Base-by-base conservation (phyloP, 2,329 filamentous ascomycete genomes). In the Colletotrichum sublineola region DNA sequence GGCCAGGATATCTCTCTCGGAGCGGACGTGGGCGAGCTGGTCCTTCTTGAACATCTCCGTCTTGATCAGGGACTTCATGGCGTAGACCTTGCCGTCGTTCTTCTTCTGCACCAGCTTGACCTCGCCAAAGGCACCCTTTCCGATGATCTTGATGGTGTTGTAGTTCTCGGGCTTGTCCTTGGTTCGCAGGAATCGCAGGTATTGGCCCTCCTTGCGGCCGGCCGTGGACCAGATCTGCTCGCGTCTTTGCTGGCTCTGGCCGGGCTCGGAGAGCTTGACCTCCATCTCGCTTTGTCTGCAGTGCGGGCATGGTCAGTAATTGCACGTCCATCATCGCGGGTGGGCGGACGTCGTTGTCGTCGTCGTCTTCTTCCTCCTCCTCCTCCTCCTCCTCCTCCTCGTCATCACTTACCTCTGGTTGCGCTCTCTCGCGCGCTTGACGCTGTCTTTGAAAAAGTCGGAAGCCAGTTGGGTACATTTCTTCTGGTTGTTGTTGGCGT, bases 11-110 rank as follows among this genome's bases (percentile, higher is more conserved):
- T 99, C 96, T 88, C 96, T 92, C 85, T 99, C 96, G 65, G 96
- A 95, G 75, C 97, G 95, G 73, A 99, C 96, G 84, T 99, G 96
- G 24, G 96, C 96, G 73, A 99, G 86, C 82, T 99, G 96, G 80
- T 99, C 96, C 84, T 97, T 98, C 86, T 97, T 98, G 86, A 98
- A 98, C 96, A 99, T 99, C 84, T 99, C 96, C 61, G 94, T 95
- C 87, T 99, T 99, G 83, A 99, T 94, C 76, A 99, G 87, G 57
- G 96, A 98, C 86, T 99, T 99, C 87, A 99, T 93, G 73, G 96
- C 96, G 79, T 98, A 99, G 75, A 99, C 95, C 84, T 97, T 97
- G 83, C 94, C 94, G 79, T 98, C 96, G 65, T 94, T 91, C 88
- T 95, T 97, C 85, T 97, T 94, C 85, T 97, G 95, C 71, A 99